phyloP scores from a whole-genome alignment of 106 monocot genomes.

The Dendrobium huoshanense region DNA sequence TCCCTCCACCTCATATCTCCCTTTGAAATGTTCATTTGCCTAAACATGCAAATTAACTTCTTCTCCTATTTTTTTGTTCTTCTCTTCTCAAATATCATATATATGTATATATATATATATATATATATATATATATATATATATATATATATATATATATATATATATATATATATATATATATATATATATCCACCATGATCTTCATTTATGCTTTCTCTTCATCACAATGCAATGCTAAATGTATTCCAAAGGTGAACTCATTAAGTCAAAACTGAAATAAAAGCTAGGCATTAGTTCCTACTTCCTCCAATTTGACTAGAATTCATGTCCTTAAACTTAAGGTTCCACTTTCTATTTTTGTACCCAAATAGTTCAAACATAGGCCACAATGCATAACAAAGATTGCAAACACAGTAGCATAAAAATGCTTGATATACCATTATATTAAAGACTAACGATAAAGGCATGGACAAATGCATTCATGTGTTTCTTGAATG shows the following conservation, averaged over 20 bases:
- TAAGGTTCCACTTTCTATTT: neutral
- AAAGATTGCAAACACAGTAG: neutral
- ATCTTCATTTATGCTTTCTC: neutral
- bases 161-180: no score
- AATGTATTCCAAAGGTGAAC: neutral
- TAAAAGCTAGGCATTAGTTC: neutral
- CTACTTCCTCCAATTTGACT: neutral
- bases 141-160: no score
- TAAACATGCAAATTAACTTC: no score
- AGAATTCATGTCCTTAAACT: neutral
- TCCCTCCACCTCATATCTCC: no score
- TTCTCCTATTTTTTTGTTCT: neutral
- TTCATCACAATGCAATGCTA: neutral
- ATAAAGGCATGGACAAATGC: neutral
- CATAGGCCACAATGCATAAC: neutral
- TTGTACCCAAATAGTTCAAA: neutral
- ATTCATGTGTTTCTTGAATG: neutral
- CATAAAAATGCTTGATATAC: neutral
- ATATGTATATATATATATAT: no score
- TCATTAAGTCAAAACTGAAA: neutral
- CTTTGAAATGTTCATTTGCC: no score
- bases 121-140: no score
- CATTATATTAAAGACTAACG: neutral
- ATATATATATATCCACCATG: neutral
- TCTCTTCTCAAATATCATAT: neutral